A percentile compares a stretch with the other conserved stretches of the same genome.
Conservation (phyloP, 352 stramenopile genomes). For the Phytopythium sindhum region DNA sequence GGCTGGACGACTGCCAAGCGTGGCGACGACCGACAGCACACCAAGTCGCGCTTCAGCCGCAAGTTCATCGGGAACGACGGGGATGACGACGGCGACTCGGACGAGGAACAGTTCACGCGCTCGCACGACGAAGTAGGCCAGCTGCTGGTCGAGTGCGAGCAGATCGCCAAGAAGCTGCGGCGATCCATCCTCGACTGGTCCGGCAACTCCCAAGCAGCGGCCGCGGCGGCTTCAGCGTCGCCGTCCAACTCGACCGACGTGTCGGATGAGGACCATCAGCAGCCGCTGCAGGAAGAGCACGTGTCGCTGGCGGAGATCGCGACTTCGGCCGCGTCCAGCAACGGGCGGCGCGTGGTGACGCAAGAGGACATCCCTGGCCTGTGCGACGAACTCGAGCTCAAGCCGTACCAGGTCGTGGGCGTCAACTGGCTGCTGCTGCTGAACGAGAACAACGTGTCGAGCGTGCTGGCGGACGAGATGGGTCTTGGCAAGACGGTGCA, state of each 20-base stretch:
- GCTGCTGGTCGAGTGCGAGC: conserved; percentile 59
- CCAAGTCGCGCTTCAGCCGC: conserved; percentile 6
- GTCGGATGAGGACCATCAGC: conserved; percentile 36
- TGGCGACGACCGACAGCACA: neutral
- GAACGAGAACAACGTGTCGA: conserved; percentile 74
- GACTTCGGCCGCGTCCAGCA: conserved; percentile 7
- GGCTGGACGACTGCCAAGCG: conserved; percentile 10
- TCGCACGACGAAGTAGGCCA: conserved; percentile 73
- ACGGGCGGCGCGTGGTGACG: conserved; percentile 47
- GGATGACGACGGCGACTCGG: conserved; percentile 28
- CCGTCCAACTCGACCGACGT: conserved; percentile 21
- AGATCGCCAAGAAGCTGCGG: conserved; percentile 56
- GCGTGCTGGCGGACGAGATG: conserved; percentile 88
- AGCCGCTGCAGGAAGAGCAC: conserved; percentile 32
- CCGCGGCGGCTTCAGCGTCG: conserved; percentile 5
- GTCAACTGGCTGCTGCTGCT: conserved; percentile 82
- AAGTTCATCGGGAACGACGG: conserved; percentile 11
- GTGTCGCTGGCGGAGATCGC: conserved; percentile 59
- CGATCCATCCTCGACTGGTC: conserved; percentile 65
- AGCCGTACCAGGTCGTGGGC: conserved; percentile 83
- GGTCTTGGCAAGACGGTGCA: conserved; percentile 93
- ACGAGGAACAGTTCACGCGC: conserved; percentile 48
- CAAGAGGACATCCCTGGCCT: conserved; percentile 71
- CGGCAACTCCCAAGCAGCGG: conserved; percentile 25
- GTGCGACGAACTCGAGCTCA: conserved; percentile 64